Percentiles rank a stretch among this genome's conserved stretches.
These are phyloP conservation scores for Madurella mycetomatis DNA, from an alignment of 2,329 filamentous ascomycete genomes.

Conservation along the genomic window DNA sequence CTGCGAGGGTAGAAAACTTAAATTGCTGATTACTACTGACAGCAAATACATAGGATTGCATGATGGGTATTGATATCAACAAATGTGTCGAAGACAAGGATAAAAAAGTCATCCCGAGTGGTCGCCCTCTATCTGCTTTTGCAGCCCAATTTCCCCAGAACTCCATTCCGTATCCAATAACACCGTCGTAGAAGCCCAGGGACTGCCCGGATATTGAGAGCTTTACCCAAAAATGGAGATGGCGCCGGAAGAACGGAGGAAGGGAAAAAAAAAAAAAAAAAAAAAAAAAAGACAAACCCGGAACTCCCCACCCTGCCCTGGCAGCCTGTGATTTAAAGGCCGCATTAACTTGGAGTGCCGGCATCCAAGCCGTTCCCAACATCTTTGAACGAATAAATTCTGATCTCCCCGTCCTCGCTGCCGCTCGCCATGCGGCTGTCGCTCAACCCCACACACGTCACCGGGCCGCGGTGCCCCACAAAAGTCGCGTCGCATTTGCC, in stretches of 20 bases:
- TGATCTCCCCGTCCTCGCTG: slow-evolving; percentile 87
- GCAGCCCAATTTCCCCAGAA: neutral
- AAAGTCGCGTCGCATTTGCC: slow-evolving; percentile 91
- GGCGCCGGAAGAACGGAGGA: neutral
- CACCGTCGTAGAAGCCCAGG: neutral
- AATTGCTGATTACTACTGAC: too few relatives aligned
- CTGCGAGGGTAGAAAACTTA: too few relatives aligned
- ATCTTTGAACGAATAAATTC: slow-evolving; percentile 72
- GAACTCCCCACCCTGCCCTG: neutral
- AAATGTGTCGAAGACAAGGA: too few relatives aligned
- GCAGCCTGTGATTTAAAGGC: slow-evolving; percentile 3
- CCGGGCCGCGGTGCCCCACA: slow-evolving; percentile 82
- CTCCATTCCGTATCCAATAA: neutral
- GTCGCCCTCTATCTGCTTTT: neutral
- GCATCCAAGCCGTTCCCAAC: slow-evolving; percentile 38
- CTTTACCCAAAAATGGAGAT: neutral
- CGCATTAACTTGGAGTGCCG: slow-evolving; percentile 45
- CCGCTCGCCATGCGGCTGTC: slow-evolving; percentile 87
- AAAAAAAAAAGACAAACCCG: neutral
- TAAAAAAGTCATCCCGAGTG: too few relatives aligned
- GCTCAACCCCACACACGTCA: slow-evolving; percentile 88
- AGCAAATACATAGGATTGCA: too few relatives aligned
- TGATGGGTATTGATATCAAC: too few relatives aligned
- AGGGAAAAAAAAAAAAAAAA: neutral
- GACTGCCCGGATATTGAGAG: neutral